These are phyloP conservation scores for Hirsutella minnesotensis DNA, from an alignment of 2,329 filamentous ascomycete species.

Conservation along the genomic window DNA sequence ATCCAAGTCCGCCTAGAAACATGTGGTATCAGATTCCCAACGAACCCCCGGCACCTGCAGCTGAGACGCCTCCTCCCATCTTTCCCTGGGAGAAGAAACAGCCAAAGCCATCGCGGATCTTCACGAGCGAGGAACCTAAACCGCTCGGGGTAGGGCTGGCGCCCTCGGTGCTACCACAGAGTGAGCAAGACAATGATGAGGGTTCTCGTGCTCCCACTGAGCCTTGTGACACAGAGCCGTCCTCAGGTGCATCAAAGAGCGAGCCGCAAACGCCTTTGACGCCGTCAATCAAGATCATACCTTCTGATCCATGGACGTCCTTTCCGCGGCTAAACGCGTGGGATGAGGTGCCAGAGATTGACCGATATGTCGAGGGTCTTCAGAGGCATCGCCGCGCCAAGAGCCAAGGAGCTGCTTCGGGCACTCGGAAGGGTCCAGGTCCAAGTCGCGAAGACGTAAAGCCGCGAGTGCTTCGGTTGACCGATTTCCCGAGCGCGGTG, in stretches of 20 bases:
- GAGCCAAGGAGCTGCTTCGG: conserved; percentile 14
- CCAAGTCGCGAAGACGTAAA: conserved; percentile 3
- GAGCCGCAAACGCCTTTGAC: conserved; percentile 36
- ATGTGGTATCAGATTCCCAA: conserved; percentile 83
- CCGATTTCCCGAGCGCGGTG: conserved; percentile 73
- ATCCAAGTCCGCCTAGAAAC: conserved; percentile 72
- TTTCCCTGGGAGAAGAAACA: conserved; percentile 83
- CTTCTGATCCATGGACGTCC: conserved; percentile 55
- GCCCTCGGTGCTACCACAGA: not conserved
- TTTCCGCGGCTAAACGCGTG: conserved; percentile 79
- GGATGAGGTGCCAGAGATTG: conserved; percentile 85
- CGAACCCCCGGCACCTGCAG: conserved; percentile 39
- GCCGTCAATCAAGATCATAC: conserved; percentile 31
- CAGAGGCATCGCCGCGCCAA: conserved; percentile 38
- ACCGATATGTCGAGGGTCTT: conserved; percentile 70
- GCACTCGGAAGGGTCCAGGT: not conserved
- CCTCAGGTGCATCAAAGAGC: conserved; percentile 15
- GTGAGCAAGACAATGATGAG: conserved; percentile 5
- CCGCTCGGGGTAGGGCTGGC: not conserved
- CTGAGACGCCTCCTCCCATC: conserved; percentile 52
- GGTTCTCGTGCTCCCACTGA: conserved; percentile 17
- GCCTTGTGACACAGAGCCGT: conserved; percentile 22
- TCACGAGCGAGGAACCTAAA: conserved; percentile 22
- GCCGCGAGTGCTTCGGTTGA: conserved; percentile 51
- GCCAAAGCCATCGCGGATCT: conserved; percentile 52